Evolutionary conservation across 1,139 yeast species (phyloP).

Genomic region (Debaryomycetaceae sp.): DNA sequence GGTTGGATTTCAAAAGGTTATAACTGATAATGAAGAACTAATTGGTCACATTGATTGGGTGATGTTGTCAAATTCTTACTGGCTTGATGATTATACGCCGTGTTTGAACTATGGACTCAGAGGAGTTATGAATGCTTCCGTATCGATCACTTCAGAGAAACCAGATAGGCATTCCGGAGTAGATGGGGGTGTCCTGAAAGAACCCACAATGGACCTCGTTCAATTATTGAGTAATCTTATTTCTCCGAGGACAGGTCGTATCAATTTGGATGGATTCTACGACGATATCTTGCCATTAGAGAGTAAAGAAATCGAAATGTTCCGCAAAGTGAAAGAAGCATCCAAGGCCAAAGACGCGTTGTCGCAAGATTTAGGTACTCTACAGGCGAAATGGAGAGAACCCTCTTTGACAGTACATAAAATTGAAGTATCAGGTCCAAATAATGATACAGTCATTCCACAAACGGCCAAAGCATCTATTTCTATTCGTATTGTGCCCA

Average conservation of each 20-base stretch:
- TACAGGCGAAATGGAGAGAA: constrained; percentile 84
- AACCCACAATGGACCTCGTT: constrained; percentile 85
- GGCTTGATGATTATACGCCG: constrained; percentile 88
- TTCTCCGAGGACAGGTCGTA: constrained; percentile 51
- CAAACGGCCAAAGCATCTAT: constrained; percentile 71
- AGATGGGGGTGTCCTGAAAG: constrained; percentile 88
- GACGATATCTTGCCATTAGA: constrained; percentile 58
- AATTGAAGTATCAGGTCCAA: constrained; percentile 84
- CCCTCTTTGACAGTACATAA: constrained; percentile 92
- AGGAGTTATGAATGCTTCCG: constrained; percentile 82
- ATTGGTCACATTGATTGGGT: constrained; percentile 86
- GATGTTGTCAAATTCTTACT: constrained; percentile 82
- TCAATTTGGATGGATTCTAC: constrained; percentile 68
- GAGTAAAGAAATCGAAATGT: constrained; percentile 53
- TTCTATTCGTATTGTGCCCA: constrained; percentile 87
- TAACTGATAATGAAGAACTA: constrained; percentile 43
- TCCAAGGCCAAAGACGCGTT: constrained; percentile 17
- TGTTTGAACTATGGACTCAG: constrained; percentile 92
- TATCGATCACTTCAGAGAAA: constrained; percentile 63
- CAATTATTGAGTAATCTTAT: constrained; percentile 64
- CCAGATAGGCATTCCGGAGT: constrained; percentile 97
- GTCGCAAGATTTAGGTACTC: constrained; percentile 42
- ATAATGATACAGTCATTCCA: constrained; percentile 86
- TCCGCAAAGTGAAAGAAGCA: constrained; percentile 56
- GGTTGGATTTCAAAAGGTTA: constrained; percentile 71